Conservation (phyloP, 805 yeast genomes). For the Candida ponderosae region DNA sequence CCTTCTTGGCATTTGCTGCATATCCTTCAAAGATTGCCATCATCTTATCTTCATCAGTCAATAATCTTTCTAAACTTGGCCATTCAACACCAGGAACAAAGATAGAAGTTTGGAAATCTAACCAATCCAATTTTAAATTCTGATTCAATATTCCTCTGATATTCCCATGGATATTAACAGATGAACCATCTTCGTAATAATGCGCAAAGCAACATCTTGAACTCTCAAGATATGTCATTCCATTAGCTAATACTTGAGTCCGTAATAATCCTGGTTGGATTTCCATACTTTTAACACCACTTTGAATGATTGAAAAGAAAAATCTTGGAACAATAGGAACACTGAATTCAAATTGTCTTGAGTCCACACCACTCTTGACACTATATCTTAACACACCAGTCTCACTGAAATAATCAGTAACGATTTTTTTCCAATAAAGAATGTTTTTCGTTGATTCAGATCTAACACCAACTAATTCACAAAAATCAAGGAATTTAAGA, state of each 20-base stretch:
- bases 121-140: conserved; percentile 60
- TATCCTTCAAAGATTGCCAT: conserved; percentile 8
- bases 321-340: conserved; percentile 59
- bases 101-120: conserved; percentile 49
- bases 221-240: conserved; percentile 46
- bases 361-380: conserved; percentile 36
- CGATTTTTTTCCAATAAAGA: conserved; percentile 41
- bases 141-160: conserved; percentile 56
- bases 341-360: conserved; percentile 56
- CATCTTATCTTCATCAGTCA: conserved; percentile 21
- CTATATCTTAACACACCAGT: conserved; percentile 39
- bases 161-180: conserved; percentile 53
- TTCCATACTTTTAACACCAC: conserved; percentile 46
- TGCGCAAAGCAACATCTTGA: conserved; percentile 39
- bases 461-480: conserved; percentile 36
- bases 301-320: conserved; percentile 41
- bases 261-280: conserved; percentile 39
- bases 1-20: conserved; percentile 1
- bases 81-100: conserved; percentile 38
- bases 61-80: conserved; percentile 35
- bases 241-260: conserved; percentile 46
- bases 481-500: conserved; percentile 39
- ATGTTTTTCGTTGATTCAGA: conserved; percentile 35
- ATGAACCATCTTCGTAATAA: conserved; percentile 64
- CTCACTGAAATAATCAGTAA: conserved; percentile 45